Conservation (phyloP, 2,329 filamentous ascomycete genomes). For the Triangularia setosa region DNA sequence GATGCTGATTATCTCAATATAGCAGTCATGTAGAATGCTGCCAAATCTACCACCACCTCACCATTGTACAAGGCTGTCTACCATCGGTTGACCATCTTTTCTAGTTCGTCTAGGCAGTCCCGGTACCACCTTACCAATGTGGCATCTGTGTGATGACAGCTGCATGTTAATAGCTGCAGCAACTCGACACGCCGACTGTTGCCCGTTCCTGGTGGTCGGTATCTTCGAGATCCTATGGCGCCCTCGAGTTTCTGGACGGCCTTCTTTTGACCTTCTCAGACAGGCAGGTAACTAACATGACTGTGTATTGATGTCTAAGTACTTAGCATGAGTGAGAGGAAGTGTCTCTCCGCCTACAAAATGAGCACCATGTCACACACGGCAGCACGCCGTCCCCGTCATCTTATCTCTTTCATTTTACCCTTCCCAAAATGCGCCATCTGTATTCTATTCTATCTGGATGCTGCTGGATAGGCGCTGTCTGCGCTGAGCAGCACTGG, state of each 20-base stretch:
- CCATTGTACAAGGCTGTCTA: too few species aligned
- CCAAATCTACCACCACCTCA: background rate
- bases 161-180: background rate
- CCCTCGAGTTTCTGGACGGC: background rate
- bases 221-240: background rate
- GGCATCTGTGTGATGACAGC: background rate
- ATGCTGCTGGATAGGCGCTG: background rate
- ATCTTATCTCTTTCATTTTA: background rate
- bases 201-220: background rate
- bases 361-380: background rate
- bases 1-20: too few species aligned
- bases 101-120: background rate
- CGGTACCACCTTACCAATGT: background rate
- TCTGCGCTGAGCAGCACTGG: background rate
- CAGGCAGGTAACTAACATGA: background rate
- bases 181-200: too few species aligned
- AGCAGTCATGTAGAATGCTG: background rate
- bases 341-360: background rate
- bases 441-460: background rate
- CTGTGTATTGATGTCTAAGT: background rate
- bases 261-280: background rate
- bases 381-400: background rate
- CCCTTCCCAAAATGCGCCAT: background rate
- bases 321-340: background rate
- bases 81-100: background rate